These are phyloP conservation scores for Aspergillus sclerotialis DNA, from an alignment of 2,329 filamentous ascomycete species.

Conservation along the genomic window DNA sequence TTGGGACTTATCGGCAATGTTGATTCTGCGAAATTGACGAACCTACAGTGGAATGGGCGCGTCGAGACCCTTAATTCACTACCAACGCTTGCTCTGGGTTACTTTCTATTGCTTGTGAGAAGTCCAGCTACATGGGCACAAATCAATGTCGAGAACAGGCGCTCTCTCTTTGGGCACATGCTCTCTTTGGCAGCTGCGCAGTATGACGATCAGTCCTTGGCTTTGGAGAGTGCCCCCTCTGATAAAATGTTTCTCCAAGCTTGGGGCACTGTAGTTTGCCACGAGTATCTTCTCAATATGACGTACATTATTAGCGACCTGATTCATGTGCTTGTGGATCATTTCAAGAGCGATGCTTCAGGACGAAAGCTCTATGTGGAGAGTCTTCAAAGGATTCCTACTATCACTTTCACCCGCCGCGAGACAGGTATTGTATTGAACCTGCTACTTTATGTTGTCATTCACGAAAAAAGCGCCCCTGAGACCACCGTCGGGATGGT, in stretches of 20 bases:
- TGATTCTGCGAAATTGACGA: slow-evolving; percentile 18
- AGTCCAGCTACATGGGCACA: slow-evolving; percentile 22
- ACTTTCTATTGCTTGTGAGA: slow-evolving; percentile 26
- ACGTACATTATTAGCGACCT: slow-evolving; percentile 28
- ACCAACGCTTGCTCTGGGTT: slow-evolving; percentile 25
- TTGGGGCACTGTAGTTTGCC: slow-evolving; percentile 31
- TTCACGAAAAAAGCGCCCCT: slow-evolving; percentile 18
- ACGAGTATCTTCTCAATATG: slow-evolving; percentile 32
- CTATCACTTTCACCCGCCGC: slow-evolving; percentile 30
- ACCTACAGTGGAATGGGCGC: slow-evolving; percentile 31
- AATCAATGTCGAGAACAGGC: slow-evolving; percentile 23
- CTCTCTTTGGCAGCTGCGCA: slow-evolving; percentile 25
- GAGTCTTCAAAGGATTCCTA: slow-evolving; percentile 31
- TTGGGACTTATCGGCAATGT: slow-evolving; percentile 17
- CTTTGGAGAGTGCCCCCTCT: slow-evolving; percentile 18
- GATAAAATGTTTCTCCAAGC: slow-evolving; percentile 28
- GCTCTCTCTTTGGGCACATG: slow-evolving; percentile 25
- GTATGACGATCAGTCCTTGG: slow-evolving; percentile 15
- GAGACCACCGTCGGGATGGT: slow-evolving; percentile 26
- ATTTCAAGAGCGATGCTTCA: slow-evolving; percentile 21
- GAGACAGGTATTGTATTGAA: slow-evolving; percentile 29
- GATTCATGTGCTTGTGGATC: slow-evolving; percentile 24
- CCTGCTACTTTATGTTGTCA: slow-evolving; percentile 24
- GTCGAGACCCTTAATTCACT: slow-evolving; percentile 26
- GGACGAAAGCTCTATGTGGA: slow-evolving; percentile 25